Base-by-base conservation (phyloP, 1,284 basidiomycete species). In the Violaceomyces palustris region DNA sequence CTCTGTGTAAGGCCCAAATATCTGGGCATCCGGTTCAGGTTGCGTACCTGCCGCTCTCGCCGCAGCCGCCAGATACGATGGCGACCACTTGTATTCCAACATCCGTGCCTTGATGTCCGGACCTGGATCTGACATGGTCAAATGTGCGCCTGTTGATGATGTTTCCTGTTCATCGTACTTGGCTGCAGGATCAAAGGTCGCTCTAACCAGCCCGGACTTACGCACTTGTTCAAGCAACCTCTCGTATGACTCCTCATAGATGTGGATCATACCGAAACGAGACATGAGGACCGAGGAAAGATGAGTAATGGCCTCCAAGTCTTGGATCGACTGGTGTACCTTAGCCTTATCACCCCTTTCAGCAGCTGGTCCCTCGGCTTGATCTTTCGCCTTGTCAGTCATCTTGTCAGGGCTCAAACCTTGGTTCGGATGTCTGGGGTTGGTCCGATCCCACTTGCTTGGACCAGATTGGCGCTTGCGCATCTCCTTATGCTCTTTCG, bases 241-340 rank as follows among this genome's bases (percentile, higher is more conserved):
- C 30, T 67, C 66, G 46, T 70, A 73, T 22, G 61, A 59, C 22
- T 61, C 60, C 7, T 72, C 71, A 50, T 73, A 73, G 17, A 72
- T 57, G 50, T 65, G 51, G n/a, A 69, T 48, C 15, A 48, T 45
- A 2, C 71, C 66, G 29, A 57, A 67, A 9, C 45, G 39, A 0
- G 61, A 59, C 67, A 72, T 73, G 35, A 73, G 53, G 10, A 52
- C 46, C 6, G 61, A 65, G 12, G 61, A 48, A 8, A 72, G 57
- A 30, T 64, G 47, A 0, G 71, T 72, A 26, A 72, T 42, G 1
- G 35, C 34, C 14, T 70, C 69, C 17, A 72, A 45, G 4, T 57
- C 60, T 3, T 19, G 11, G 18, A 39, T 45, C 26, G 54, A 42
- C 23, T 50, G 36, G 3, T 36, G 32, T 2, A 31, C 31, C 19